Base-by-base conservation (phyloP, 176 grass and related monocot genomes). In the Oryza meridionalis region DNA sequence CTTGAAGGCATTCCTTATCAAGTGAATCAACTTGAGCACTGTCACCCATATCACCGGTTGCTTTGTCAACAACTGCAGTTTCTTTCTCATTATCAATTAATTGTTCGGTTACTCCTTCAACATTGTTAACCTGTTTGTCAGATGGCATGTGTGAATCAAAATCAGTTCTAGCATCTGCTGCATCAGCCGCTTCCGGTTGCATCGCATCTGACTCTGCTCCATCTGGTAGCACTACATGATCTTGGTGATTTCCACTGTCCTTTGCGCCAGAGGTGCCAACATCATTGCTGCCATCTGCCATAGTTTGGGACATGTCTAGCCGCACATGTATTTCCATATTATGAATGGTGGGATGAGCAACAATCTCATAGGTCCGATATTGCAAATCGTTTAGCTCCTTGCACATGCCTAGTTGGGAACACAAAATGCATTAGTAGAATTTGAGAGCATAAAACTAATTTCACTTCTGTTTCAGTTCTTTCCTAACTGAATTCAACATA, bases 361-460 rank as follows among this genome's bases (percentile, higher is more conserved):
- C 71, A 66, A 25, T 77, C 78, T 79, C 88, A 58, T 94, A 96
- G 62, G 77, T 86, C 76, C 35, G 88, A 38, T 61, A 44, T 12
- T 94, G 88, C 19, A 92, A 72, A 38, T 77, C 55, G 72, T 89
- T 94, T 55, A 99, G 65, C 76, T 94, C 87, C 63, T 86, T 86
- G 74, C 86, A 92, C 71, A 87, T 71, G 83, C 93, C 97, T 99
- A 75, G 43, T 84, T 67, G 77, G 21, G 16, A 81, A 69, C 55
- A 70, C 46, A 83, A 83, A 77, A 89, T 46, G 19, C 45, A 71
- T 9, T 11, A 72, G 43, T 65, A 59, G 44, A 58, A 26, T 50
- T 45, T 61, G 35, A 71, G 70, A 68, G 38, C 26, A 73, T 38
- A 4, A 50, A 63, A 70, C 29, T 32, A 67, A 67, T 25, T 24